A percentile compares a stretch with the other conserved stretches of the same genome.
Conservation (phyloP, 768 basidiomycete genomes). For the Kwoniella botswanensis region DNA sequence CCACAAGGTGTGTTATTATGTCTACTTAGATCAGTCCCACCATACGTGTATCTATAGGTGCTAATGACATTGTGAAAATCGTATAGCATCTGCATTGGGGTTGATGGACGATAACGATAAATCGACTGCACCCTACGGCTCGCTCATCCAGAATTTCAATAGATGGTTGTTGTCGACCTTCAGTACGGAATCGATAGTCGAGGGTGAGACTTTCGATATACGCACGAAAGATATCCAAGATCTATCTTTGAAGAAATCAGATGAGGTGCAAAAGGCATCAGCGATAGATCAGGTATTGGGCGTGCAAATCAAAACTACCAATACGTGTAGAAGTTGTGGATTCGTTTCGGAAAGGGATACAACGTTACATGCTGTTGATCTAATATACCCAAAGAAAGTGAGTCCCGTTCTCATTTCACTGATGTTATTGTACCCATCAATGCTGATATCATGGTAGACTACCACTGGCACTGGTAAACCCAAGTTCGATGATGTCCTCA, state of each 20-base stretch:
- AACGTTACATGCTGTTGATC: constrained; percentile 80
- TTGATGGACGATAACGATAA: constrained; percentile 87
- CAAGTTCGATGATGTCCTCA: constrained; percentile 70
- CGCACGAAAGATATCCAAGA: constrained; percentile 5
- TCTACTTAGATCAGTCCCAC: background rate
- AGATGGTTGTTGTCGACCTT: constrained; percentile 89
- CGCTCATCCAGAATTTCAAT: constrained; percentile 93
- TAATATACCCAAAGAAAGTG: constrained; percentile 85
- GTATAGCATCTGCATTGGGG: constrained; percentile 72
- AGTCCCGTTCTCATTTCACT: constrained; percentile 19
- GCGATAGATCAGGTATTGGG: constrained; percentile 86
- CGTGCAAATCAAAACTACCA: constrained; percentile 74
- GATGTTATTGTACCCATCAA: background rate
- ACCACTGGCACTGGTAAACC: constrained; percentile 24
- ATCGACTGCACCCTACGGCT: constrained; percentile 72
- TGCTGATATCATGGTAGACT: too few relatives aligned
- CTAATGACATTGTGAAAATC: background rate
- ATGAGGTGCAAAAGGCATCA: constrained; percentile 58
- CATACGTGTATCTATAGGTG: background rate
- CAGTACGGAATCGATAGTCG: constrained; percentile 60
- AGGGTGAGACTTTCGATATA: constrained; percentile 42
- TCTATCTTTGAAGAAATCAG: constrained; percentile 44
- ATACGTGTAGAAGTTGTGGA: constrained; percentile 77
- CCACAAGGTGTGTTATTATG: constrained; percentile 71
- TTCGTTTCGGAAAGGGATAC: constrained; percentile 74